Base-by-base conservation (phyloP, 106 monocot genomes). In the Cymbidium sinense region DNA sequence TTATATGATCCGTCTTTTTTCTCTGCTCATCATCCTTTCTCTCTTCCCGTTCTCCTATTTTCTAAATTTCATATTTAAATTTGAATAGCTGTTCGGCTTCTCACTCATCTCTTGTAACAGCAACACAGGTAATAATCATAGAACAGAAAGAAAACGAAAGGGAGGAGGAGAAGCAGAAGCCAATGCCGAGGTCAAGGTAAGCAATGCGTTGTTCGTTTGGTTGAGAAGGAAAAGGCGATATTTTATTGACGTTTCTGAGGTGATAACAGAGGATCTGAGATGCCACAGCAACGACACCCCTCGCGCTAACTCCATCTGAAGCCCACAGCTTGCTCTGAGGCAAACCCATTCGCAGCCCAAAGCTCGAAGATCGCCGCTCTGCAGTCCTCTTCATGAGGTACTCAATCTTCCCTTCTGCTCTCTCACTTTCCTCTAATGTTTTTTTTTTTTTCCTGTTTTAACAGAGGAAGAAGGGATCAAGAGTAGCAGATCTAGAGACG, bases 281-380 rank as follows among this genome's bases (percentile, higher is more conserved):
- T 80, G 80, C 23, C 80, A 13, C 34, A 61, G n/a, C 88, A 79
- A 76, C 82, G 86, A 64, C 82, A 67, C 92, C 1, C 87, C 91
- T 7, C 84, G 95, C 20, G 86, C 81, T 41, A 89, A 29, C 95
- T 92, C 65, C 87, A 95, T 50, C 89, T 89, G 33, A 92, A 81
- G 86, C 76, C 85, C 44, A 86, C 88, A 8, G 82, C 75, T 25
- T 79, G 77, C 82, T 82, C 89, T 19, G 89, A 95, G 35, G 73
- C 87, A 52, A 91, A 86, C 34, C 80, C 70, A 58, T 58, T 7
- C 82, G 79, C 30, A 70, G 86, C 44, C 67, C 79, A 80, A 28
- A 84, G 80, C 74, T 86, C 84, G 54, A 85, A 21, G 90, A 86
- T 71, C 87, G 80, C 37, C 88, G 88, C 30, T 95, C 95, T n/a